A percentile compares a stretch with the other conserved stretches of the same genome.
Evolutionary conservation across 2,329 filamentous ascomycete species (phyloP).

Genomic region (Cadophora gregata): DNA sequence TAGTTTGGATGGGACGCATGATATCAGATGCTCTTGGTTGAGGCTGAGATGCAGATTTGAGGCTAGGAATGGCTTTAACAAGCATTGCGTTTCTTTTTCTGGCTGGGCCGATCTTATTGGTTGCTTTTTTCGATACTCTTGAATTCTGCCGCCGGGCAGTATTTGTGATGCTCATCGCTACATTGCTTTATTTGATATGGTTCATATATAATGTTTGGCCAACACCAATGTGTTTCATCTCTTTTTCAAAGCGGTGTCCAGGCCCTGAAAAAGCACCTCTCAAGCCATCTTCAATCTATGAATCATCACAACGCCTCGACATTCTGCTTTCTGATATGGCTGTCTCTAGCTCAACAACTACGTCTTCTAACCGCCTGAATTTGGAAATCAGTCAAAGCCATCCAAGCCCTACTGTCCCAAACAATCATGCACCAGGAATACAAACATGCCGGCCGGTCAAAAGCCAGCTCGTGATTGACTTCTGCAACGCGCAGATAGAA

Average conservation of each 20-base stretch:
- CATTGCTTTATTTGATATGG: too few species aligned
- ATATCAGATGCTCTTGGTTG: not conserved
- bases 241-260: too few species aligned
- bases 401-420: not conserved
- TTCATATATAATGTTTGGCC: too few species aligned
- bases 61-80: not conserved
- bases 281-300: not conserved
- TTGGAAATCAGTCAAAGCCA: not conserved
- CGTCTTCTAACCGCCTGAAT: not conserved
- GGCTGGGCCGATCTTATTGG: too few species aligned
- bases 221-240: too few species aligned
- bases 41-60: not conserved
- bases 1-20: not conserved
- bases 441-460: not conserved
- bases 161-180: too few species aligned
- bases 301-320: not conserved
- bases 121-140: too few species aligned
- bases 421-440: not conserved
- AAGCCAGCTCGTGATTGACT: not conserved
- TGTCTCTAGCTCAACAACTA: not conserved
- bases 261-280: too few species aligned
- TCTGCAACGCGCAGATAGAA: not conserved
- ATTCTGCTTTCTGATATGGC: not conserved
- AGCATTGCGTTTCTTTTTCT: too few species aligned
- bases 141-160: too few species aligned